These are phyloP conservation scores for Alternaria conjuncta DNA, from an alignment of 2,329 filamentous ascomycete genomes.

Conservation along the genomic window DNA sequence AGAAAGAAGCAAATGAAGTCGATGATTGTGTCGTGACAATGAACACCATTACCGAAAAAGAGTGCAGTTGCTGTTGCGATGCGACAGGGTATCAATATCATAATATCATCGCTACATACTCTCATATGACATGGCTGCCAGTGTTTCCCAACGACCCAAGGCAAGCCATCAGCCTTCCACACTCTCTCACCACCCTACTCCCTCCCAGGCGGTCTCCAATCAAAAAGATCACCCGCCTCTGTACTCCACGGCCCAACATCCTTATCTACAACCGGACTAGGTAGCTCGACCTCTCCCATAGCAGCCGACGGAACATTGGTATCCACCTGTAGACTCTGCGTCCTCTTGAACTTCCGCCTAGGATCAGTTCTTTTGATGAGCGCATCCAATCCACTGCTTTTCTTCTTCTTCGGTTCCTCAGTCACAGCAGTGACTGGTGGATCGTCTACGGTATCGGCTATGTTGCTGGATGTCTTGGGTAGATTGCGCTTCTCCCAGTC, in stretches of 20 bases:
- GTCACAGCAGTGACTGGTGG: background rate
- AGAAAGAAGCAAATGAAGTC: background rate
- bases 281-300: conserved; percentile 24
- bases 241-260: conserved; percentile 72
- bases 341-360: conserved; percentile 35
- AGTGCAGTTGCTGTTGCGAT: background rate
- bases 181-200: background rate
- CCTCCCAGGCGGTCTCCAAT: conserved; percentile 59
- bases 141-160: too few relatives aligned
- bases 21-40: background rate
- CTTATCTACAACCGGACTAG: conserved; percentile 53
- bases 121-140: background rate
- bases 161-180: background rate
- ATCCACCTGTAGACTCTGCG: conserved; percentile 36
- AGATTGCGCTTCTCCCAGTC: conserved; percentile 41
- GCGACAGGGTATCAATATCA: conserved; percentile 4
- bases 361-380: conserved; percentile 43
- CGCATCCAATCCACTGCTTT: conserved; percentile 28
- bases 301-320: conserved; percentile 18
- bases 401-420: conserved; percentile 9
- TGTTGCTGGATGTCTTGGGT: conserved; percentile 9
- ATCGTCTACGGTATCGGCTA: background rate
- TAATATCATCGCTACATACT: background rate
- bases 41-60: background rate
- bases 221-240: conserved; percentile 71